phyloP scores from a whole-genome alignment of 768 basidiomycete species.

The Lepiota venenata region DNA sequence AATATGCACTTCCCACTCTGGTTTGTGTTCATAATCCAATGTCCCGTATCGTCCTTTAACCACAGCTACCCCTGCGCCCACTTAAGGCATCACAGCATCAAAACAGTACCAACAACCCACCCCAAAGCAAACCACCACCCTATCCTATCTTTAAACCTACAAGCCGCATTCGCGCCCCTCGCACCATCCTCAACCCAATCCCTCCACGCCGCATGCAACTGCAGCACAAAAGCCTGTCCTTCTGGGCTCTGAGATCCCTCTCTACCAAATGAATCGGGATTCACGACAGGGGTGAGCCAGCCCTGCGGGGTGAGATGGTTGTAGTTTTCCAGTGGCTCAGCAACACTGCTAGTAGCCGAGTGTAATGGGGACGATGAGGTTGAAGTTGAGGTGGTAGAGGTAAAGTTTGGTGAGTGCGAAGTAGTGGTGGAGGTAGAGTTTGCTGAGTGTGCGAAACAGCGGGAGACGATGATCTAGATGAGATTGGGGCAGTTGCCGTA shows the following conservation, averaged over 20 bases:
- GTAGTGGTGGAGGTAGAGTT: conserved; percentile 13
- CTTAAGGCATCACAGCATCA: background rate
- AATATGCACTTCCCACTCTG: no score
- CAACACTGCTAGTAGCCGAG: conserved; percentile 13
- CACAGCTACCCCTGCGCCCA: no score
- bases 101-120: background rate
- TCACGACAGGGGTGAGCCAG: conserved; percentile 72
- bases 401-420: conserved; percentile 14
- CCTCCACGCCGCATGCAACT: conserved; percentile 69
- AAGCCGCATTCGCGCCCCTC: conserved; percentile 28
- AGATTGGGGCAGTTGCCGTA: no score
- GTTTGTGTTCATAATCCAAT: no score
- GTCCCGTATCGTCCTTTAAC: no score
- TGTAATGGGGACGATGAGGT: background rate
- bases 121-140: background rate
- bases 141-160: background rate
- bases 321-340: no score
- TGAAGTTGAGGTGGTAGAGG: conserved; percentile 9
- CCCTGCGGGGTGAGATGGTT: conserved; percentile 55
- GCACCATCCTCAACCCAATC: conserved; percentile 67
- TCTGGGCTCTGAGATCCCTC: conserved; percentile 64
- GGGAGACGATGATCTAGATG: no score
- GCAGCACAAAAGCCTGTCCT: conserved; percentile 74
- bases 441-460: no score
- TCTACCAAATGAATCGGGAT: conserved; percentile 54